These are phyloP conservation scores for Backusella australiensis DNA, from an alignment of 192 early-diverging fungal species.

Conservation along the genomic window DNA sequence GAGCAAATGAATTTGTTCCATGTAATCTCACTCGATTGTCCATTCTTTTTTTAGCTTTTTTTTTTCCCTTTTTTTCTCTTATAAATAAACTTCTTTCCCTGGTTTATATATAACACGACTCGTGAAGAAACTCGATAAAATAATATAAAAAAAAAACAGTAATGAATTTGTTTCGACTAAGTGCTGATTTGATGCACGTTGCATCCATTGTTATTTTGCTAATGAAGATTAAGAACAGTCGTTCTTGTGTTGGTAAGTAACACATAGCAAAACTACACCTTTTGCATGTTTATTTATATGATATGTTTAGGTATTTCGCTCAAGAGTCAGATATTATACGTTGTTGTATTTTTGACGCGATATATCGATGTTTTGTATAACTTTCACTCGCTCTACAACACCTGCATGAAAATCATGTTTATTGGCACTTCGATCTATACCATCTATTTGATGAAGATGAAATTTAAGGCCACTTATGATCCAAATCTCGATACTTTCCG, in stretches of 20 bases:
- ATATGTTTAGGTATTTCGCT: conserved; percentile 84
- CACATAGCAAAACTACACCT: not conserved
- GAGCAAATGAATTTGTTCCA: too few species aligned
- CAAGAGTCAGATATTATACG: conserved; percentile 92
- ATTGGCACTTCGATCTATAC: conserved; percentile 84
- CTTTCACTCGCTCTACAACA: conserved; percentile 88
- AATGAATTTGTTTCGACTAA: conserved; percentile 23
- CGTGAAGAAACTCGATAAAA: not conserved
- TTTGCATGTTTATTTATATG: not conserved
- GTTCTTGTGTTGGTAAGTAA: conserved; percentile 76
- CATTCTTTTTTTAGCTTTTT: too few species aligned
- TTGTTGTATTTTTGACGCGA: conserved; percentile 87
- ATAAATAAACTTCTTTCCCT: too few species aligned
- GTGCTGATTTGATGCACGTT: conserved; percentile 16
- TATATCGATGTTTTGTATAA: conserved; percentile 86
- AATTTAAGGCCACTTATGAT: conserved; percentile 92
- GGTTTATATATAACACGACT: too few species aligned
- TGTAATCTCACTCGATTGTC: too few species aligned
- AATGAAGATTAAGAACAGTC: conserved; percentile 86
- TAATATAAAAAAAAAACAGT: not conserved
- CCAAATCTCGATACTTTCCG: conserved; percentile 89
- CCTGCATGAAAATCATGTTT: conserved; percentile 96
- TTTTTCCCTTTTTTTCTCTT: too few species aligned
- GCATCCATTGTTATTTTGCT: conserved; percentile 64
- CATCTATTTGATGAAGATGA: conserved; percentile 85